A percentile compares a stretch with the other conserved stretches of the same genome.
These are phyloP conservation scores for Jatropha multifida DNA, from an alignment of 441 rosid genomes.

Conservation along the genomic window DNA sequence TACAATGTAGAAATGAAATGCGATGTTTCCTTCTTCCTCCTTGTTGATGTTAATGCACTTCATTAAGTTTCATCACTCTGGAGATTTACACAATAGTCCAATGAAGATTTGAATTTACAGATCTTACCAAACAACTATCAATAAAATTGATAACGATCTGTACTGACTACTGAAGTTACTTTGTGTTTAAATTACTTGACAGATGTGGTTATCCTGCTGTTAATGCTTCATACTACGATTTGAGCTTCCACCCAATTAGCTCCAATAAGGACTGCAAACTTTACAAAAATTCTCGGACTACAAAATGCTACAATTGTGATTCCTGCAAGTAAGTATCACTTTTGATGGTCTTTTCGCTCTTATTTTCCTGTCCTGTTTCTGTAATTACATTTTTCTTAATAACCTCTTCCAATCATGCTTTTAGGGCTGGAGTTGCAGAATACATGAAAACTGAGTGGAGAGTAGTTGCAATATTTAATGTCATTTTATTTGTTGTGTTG, in stretches of 20 bases:
- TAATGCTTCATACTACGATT: conserved; percentile 73
- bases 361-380: not conserved
- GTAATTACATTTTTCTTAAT: not conserved
- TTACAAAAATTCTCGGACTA: conserved; percentile 60
- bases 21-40: not conserved
- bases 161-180: not conserved
- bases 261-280: conserved; percentile 77
- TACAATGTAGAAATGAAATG: not conserved
- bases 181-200: conserved; percentile 15
- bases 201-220: conserved; percentile 87
- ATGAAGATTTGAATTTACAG: not conserved
- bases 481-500: conserved; percentile 64
- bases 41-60: not conserved
- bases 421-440: conserved; percentile 95
- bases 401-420: conserved; percentile 5
- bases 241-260: conserved; percentile 85
- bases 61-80: not conserved
- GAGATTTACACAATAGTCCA: not conserved
- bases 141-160: not conserved
- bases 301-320: conserved; percentile 87
- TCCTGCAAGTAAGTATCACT: conserved; percentile 76
- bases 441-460: conserved; percentile 93
- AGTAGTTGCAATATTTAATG: conserved; percentile 79
- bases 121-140: not conserved
- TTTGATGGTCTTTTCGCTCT: not conserved